Percentiles rank a stretch among this genome's conserved stretches.
Conservation (phyloP, 495 filamentous ascomycete genomes). For the Penicillium steckii region DNA sequence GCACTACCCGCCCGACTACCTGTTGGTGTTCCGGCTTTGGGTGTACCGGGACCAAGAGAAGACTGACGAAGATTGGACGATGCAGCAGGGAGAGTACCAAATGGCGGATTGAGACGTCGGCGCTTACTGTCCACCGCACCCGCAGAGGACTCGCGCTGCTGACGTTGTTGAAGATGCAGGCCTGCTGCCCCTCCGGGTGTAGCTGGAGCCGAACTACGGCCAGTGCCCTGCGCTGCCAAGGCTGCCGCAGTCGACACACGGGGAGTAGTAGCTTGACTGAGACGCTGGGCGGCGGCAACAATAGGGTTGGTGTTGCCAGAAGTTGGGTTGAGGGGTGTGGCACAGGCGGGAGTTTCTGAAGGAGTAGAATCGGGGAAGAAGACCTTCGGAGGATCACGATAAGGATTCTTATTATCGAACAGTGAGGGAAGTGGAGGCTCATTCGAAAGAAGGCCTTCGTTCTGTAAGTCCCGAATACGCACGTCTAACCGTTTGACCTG, state of each 20-base stretch:
- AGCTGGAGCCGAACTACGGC: slow-evolving; percentile 58
- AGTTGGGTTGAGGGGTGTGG: slow-evolving; percentile 40
- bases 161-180: slow-evolving; percentile 57
- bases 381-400: slow-evolving; percentile 53
- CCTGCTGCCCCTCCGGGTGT: slow-evolving; percentile 61
- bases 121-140: slow-evolving; percentile 72
- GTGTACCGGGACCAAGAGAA: slow-evolving; percentile 80
- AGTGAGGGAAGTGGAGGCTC: slow-evolving; percentile 80
- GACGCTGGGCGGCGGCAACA: slow-evolving; percentile 44
- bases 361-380: slow-evolving; percentile 47
- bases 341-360: slow-evolving; percentile 36
- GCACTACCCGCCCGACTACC: slow-evolving; percentile 67
- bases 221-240: slow-evolving; percentile 29
- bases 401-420: slow-evolving; percentile 59
- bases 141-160: slow-evolving; percentile 73
- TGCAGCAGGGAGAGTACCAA: slow-evolving; percentile 64
- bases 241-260: slow-evolving; percentile 20
- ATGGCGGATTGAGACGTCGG: slow-evolving; percentile 63
- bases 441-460: slow-evolving; percentile 71
- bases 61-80: slow-evolving; percentile 78
- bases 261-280: slow-evolving; percentile 40
- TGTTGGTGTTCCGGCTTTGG: slow-evolving; percentile 70
- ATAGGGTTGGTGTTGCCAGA: slow-evolving; percentile 44
- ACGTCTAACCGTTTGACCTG: slow-evolving; percentile 84
- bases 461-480: slow-evolving; percentile 80